A percentile compares a stretch with the other conserved stretches of the same genome.
phyloP scores from a whole-genome alignment of 2,329 filamentous ascomycete species.

The Cladophialophora exuberans region DNA sequence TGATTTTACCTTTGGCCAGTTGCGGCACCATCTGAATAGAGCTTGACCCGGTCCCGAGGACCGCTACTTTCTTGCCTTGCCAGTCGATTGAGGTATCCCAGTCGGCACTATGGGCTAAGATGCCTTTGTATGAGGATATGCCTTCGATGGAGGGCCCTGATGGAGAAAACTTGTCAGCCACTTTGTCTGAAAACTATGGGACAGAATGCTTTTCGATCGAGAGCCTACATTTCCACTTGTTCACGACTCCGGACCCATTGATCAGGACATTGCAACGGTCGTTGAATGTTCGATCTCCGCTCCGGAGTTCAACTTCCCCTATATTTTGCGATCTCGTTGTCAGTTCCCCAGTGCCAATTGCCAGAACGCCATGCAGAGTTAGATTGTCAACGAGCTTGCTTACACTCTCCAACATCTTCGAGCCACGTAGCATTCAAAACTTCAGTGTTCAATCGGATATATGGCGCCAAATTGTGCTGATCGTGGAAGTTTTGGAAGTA shows the following conservation, averaged over 20 bases:
- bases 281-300: slow-evolving; percentile 11
- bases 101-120: slow-evolving; percentile 37
- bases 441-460: slow-evolving; percentile 18
- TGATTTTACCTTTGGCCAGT: slow-evolving; percentile 23
- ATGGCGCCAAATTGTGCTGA: slow-evolving; percentile 44
- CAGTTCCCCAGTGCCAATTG: background rate
- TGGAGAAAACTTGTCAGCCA: background rate
- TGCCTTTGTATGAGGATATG: slow-evolving; percentile 40
- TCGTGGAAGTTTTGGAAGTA: slow-evolving; percentile 25
- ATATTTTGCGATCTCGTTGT: background rate
- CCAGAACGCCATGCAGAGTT: slow-evolving; percentile 9
- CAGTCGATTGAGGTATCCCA: slow-evolving; percentile 50
- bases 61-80: slow-evolving; percentile 61
- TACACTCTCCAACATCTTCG: slow-evolving; percentile 19
- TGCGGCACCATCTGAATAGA: slow-evolving; percentile 55
- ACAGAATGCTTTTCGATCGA: background rate
- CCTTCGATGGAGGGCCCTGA: slow-evolving; percentile 47
- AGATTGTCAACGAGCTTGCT: slow-evolving; percentile 16
- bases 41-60: slow-evolving; percentile 67
- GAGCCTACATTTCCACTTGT: slow-evolving; percentile 37
- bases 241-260: slow-evolving; percentile 45
- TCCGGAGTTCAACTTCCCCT: slow-evolving; percentile 14
- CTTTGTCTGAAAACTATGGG: too few species aligned
- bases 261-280: slow-evolving; percentile 39
- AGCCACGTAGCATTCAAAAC: slow-evolving; percentile 21